Evolutionary conservation across 179 eudicot genomes (phyloP).

Genomic region (Beta macrorhiza): DNA sequence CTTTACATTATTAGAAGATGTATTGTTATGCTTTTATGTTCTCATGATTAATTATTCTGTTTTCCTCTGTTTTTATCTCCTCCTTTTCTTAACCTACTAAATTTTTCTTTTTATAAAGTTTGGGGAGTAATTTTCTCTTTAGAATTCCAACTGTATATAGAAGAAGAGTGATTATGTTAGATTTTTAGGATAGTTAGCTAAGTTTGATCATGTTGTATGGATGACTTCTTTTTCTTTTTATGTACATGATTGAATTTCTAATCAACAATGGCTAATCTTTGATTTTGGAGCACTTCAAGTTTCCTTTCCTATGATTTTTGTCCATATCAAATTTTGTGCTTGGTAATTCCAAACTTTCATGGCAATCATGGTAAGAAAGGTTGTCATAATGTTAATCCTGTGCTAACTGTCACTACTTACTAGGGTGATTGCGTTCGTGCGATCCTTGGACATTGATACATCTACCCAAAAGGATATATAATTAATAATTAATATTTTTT

Average conservation of each 20-base stretch:
- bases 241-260: slow-evolving; percentile 27
- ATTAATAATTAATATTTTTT: too few species aligned
- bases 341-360: not conserved
- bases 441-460: too few species aligned
- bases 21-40: slow-evolving; percentile 48
- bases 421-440: not conserved
- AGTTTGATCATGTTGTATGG: slow-evolving; percentile 10
- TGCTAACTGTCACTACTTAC: not conserved
- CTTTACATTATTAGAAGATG: slow-evolving; percentile 50
- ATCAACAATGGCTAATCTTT: slow-evolving; percentile 1
- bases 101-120: too few species aligned
- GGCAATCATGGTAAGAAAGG: not conserved
- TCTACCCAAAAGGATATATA: too few species aligned
- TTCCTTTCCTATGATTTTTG: not conserved
- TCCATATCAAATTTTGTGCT: too few species aligned
- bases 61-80: not conserved
- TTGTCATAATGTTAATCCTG: not conserved
- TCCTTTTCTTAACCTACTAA: not conserved
- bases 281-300: not conserved
- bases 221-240: not conserved
- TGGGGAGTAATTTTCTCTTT: not conserved
- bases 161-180: not conserved
- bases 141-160: slow-evolving; percentile 28
- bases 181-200: slow-evolving; percentile 22
- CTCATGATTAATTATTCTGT: slow-evolving; percentile 32